Conservation (phyloP, 2,329 filamentous ascomycete species). For the Mycosphaerella arachidis region DNA sequence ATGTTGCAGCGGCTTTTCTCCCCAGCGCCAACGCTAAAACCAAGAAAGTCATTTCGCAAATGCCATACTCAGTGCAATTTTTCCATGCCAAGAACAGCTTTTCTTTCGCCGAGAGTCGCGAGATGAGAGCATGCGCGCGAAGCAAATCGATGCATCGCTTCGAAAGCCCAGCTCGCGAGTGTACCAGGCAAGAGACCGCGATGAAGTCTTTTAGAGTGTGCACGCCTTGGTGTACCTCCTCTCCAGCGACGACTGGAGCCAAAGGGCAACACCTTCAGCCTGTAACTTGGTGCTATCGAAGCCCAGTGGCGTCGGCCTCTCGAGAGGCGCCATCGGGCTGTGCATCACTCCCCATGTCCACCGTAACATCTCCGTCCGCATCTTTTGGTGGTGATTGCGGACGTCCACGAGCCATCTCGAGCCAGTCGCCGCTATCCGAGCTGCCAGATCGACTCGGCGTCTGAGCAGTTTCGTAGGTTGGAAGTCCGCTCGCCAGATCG, state of each 20-base stretch:
- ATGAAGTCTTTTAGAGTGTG: too few species aligned
- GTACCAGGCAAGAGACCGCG: too few species aligned
- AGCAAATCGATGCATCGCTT: too few species aligned
- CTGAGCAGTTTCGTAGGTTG: not conserved
- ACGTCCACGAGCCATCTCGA: not conserved
- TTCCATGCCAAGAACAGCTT: not conserved
- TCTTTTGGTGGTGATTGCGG: not conserved
- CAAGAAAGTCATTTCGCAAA: not conserved
- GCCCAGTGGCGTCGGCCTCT: not conserved
- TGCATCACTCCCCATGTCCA: not conserved
- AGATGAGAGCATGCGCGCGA: too few species aligned
- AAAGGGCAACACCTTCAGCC: not conserved
- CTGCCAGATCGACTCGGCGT: not conserved
- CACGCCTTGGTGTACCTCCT: too few species aligned
- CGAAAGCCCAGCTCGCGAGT: too few species aligned
- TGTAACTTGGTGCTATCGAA: not conserved
- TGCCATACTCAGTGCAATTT: not conserved
- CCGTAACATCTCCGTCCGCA: not conserved
- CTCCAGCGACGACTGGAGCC: too few species aligned
- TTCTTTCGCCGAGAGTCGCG: not conserved
- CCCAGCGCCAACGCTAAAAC: constrained; percentile 26
- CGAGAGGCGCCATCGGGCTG: not conserved
- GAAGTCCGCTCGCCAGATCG: constrained; percentile 1
- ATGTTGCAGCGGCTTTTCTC: constrained; percentile 1
- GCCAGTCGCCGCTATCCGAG: not conserved